These are phyloP conservation scores for Pichia paraexigua DNA, from an alignment of 805 yeast genomes.

Conservation along the genomic window DNA sequence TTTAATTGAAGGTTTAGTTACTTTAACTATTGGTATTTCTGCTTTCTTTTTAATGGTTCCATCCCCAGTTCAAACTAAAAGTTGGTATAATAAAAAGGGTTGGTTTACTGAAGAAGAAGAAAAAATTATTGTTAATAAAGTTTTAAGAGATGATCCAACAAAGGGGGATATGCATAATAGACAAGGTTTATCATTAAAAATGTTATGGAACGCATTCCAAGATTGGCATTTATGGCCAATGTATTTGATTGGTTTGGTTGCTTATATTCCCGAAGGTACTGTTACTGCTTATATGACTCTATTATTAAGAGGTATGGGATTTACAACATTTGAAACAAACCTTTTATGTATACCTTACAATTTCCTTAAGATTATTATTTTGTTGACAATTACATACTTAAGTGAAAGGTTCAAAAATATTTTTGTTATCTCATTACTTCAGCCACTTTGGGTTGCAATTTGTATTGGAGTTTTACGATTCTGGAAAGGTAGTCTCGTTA, in stretches of 20 bases:
- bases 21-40: slow-evolving; percentile 43
- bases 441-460: slow-evolving; percentile 23
- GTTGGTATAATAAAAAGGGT: slow-evolving; percentile 22
- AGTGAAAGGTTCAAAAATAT: slow-evolving; percentile 30
- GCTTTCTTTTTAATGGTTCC: slow-evolving; percentile 28
- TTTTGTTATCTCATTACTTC: slow-evolving; percentile 15
- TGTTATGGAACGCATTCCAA: slow-evolving; percentile 32
- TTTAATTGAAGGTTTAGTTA: slow-evolving; percentile 52
- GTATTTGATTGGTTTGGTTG: slow-evolving; percentile 38
- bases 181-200: slow-evolving; percentile 38
- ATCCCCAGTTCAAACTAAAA: slow-evolving; percentile 27
- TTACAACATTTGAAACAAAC: slow-evolving; percentile 44
- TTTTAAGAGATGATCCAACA: slow-evolving; percentile 55
- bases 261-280: slow-evolving; percentile 32
- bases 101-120: slow-evolving; percentile 48
- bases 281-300: slow-evolving; percentile 40
- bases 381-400: slow-evolving; percentile 30
- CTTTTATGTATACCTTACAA: slow-evolving; percentile 45
- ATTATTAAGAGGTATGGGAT: slow-evolving; percentile 42
- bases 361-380: slow-evolving; percentile 29
- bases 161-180: slow-evolving; percentile 61
- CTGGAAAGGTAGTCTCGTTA: slow-evolving; percentile 22
- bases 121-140: slow-evolving; percentile 48
- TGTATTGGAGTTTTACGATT: slow-evolving; percentile 21
- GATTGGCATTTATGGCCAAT: slow-evolving; percentile 54